Conservation (phyloP, 2,329 filamentous ascomycete genomes). For the Colletotrichum chrysophilum region DNA sequence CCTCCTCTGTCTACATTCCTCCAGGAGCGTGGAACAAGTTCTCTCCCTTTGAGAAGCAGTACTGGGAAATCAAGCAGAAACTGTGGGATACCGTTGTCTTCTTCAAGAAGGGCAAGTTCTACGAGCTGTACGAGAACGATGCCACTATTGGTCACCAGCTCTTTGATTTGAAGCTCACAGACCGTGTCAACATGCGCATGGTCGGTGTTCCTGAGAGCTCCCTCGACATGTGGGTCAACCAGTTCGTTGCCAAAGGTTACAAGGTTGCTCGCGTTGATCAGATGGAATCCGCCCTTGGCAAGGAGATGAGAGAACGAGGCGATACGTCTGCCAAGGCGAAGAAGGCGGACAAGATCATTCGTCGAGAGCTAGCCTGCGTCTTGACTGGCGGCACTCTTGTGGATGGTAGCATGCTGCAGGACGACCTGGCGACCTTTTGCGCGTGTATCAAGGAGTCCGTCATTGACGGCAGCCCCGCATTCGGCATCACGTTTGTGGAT, state of each 20-base stretch:
- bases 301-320: constrained; percentile 97
- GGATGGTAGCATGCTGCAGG: constrained; percentile 94
- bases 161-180: constrained; percentile 96
- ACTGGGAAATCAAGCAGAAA: constrained; percentile 99
- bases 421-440: constrained; percentile 97
- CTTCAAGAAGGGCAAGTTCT: constrained; percentile 99
- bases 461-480: constrained; percentile 76
- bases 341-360: constrained; percentile 93
- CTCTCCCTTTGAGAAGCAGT: constrained; percentile 95
- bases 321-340: constrained; percentile 60
- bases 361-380: constrained; percentile 87
- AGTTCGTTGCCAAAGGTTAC: constrained; percentile 97
- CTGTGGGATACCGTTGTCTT: constrained; percentile 98
- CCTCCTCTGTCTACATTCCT: constrained; percentile 88
- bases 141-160: constrained; percentile 95
- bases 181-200: constrained; percentile 99
- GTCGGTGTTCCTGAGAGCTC: constrained; percentile 96
- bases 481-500: constrained; percentile 93
- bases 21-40: constrained; percentile 81
- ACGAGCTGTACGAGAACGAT: constrained; percentile 97
- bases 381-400: constrained; percentile 92
- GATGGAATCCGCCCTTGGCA: constrained; percentile 92
- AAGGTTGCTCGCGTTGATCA: constrained; percentile 98
- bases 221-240: constrained; percentile 95
- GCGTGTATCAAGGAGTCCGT: constrained; percentile 89